phyloP scores from a whole-genome alignment of 495 filamentous ascomycete species.

The Penicillium herquei region DNA sequence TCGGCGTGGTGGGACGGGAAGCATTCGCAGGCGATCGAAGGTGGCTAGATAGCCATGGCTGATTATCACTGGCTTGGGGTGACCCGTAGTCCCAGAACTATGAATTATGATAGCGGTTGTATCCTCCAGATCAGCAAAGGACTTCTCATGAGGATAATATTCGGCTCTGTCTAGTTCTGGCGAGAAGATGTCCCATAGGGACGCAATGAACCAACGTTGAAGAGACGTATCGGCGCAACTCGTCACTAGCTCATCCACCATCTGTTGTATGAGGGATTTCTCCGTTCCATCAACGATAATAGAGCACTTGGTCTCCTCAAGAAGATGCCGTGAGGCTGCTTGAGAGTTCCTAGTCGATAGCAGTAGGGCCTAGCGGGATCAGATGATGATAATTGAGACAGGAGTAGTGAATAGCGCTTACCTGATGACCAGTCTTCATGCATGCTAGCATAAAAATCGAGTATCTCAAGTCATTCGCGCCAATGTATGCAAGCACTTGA shows the following conservation, averaged over 20 bases:
- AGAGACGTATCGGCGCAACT: background rate
- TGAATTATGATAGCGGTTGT: background rate
- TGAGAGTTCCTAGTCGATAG: constrained; percentile 34
- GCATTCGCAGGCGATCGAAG: background rate
- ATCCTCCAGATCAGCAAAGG: constrained; percentile 31
- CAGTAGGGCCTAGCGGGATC: constrained; percentile 19
- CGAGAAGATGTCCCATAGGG: background rate
- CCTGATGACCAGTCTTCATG: constrained; percentile 13
- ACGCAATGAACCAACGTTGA: background rate
- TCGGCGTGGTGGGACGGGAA: constrained; percentile 1
- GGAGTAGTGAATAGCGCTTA: background rate
- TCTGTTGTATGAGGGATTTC: background rate
- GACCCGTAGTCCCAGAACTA: no score
- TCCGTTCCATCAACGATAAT: constrained; percentile 19
- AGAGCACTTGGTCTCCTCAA: constrained; percentile 18
- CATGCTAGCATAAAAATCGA: constrained; percentile 10
- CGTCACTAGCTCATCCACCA: background rate
- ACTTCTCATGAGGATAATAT: constrained; percentile 23
- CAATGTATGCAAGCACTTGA: constrained; percentile 19
- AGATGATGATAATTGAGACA: no score
- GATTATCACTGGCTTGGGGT: no score
- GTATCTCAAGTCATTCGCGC: constrained; percentile 20
- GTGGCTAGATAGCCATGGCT: constrained; percentile 1
- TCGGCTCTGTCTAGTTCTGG: background rate
- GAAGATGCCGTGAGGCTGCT: constrained; percentile 27